A percentile compares a stretch with the other conserved stretches of the same genome.
Evolutionary conservation across 2,329 filamentous ascomycete species (phyloP).

Genomic region (Monilinia polystroma): DNA sequence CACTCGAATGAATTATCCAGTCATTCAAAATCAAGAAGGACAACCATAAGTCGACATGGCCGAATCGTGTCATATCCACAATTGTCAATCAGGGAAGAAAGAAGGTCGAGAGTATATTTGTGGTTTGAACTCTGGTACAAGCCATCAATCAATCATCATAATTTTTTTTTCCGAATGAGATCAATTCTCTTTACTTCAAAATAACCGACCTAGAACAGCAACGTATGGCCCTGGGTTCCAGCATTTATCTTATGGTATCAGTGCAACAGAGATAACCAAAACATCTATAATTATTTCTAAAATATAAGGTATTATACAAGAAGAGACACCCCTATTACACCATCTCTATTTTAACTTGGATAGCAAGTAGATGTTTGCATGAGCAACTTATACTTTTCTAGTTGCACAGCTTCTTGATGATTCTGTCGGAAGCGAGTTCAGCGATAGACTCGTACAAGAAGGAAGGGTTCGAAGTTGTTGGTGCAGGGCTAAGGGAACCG

Average conservation of each 20-base stretch:
- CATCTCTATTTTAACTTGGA: background rate
- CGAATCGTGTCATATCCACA: too few relatives aligned
- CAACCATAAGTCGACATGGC: background rate
- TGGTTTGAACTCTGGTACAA: too few relatives aligned
- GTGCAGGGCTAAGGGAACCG: conserved; percentile 13
- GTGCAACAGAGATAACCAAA: background rate
- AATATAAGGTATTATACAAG: background rate
- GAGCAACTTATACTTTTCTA: background rate
- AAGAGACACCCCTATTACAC: too few relatives aligned
- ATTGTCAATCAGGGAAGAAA: too few relatives aligned
- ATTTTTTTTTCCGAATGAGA: background rate
- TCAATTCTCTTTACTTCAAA: background rate
- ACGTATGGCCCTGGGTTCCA: background rate
- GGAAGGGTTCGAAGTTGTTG: conserved; percentile 8
- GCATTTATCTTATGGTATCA: background rate
- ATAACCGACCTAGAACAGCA: background rate
- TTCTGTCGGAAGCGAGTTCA: background rate
- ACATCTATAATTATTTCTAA: background rate
- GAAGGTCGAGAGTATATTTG: too few relatives aligned
- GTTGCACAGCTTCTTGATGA: background rate
- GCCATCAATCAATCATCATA: too few relatives aligned
- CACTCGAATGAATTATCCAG: background rate
- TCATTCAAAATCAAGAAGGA: background rate
- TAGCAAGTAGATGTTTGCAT: background rate
- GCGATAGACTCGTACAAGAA: conserved; percentile 5